Evolutionary conservation across 176 grass and related monocot genomes (phyloP), one percentile per base, ranked within the genome.

Genomic region (Ananas comosus): DNA sequence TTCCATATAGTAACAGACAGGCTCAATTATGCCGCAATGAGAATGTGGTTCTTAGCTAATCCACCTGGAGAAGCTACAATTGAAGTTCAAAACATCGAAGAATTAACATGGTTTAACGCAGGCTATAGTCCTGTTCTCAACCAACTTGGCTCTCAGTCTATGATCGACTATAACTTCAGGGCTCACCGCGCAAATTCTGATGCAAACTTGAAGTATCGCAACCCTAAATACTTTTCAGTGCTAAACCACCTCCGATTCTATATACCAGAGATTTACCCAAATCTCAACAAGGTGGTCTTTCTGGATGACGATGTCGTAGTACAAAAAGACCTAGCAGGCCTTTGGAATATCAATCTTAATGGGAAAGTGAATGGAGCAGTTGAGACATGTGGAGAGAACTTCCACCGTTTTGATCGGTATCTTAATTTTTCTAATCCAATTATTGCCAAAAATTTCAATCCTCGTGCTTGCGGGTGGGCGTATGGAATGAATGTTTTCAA

Each of bases 41-140:
- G 78, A 64, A 96, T 96, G 92, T 96, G 88, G 92, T 96, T 96
- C 73, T 70, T 96, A 50, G 82, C 85, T 67, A 96, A 96, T 17
- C 88, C 88, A 75, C 88, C 88, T 52, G 85, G 83, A 66, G 73
- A 91, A 75, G 81, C 83, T 72, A 84, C 88, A 0, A 83, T 96
- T 69, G 72, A 96, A 68, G 88, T 96, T 11, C 88, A 87, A 67
- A 83, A 87, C 21, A 83, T 96, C 50, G 88, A 83, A 10, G 88
- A 89, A 29, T 96, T 96, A 58, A 89, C 86, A 54, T 96, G 92
- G 92, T 71, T 91, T 80, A 96, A 96, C 77, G 67, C 75, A 0
- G 88, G 85, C 72, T 96, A 85, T 56, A 87, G 88, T 68, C 88
- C 83, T 12, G 88, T 91, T 18, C 58, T 96, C 49, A 87, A 91